These are phyloP conservation scores for Cenchrus fungigraminus DNA, from an alignment of 176 grass and related monocot species.

Conservation along the genomic window DNA sequence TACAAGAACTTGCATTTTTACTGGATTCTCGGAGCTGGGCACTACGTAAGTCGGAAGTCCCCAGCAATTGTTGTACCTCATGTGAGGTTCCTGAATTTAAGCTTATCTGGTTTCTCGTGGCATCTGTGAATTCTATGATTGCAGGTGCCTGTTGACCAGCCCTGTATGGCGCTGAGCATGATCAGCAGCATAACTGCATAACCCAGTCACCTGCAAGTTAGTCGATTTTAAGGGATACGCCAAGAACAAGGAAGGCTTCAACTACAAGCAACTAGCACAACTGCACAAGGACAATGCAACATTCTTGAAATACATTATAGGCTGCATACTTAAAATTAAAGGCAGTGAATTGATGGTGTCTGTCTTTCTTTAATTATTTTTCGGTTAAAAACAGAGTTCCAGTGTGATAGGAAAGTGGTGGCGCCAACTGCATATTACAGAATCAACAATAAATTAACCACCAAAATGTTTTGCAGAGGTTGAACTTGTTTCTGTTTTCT, in stretches of 20 bases:
- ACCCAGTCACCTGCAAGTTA: conserved; percentile 61
- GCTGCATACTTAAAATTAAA: neutral
- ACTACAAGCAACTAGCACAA: neutral
- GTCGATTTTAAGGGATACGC: neutral
- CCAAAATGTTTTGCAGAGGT: neutral
- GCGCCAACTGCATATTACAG: neutral
- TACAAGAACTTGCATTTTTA: conserved; percentile 88
- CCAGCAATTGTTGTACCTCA: neutral
- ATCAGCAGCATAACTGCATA: conserved; percentile 60
- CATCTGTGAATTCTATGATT: conserved; percentile 23
- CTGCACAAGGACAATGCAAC: neutral
- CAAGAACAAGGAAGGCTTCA: neutral
- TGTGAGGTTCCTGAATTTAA: conserved; percentile 5
- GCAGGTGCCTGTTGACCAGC: conserved; percentile 71
- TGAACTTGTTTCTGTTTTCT: neutral
- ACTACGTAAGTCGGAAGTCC: conserved; percentile 61
- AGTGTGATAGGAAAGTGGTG: neutral
- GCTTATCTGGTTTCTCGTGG: neutral
- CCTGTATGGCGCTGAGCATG: conserved; percentile 68
- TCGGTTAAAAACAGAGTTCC: neutral
- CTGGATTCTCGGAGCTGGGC: conserved; percentile 92
- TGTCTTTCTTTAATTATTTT: neutral
- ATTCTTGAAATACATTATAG: neutral
- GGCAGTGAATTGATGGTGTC: neutral
- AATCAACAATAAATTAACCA: neutral